Conservation (phyloP, 352 stramenopile genomes). For the Phytophthora colocasiae region DNA sequence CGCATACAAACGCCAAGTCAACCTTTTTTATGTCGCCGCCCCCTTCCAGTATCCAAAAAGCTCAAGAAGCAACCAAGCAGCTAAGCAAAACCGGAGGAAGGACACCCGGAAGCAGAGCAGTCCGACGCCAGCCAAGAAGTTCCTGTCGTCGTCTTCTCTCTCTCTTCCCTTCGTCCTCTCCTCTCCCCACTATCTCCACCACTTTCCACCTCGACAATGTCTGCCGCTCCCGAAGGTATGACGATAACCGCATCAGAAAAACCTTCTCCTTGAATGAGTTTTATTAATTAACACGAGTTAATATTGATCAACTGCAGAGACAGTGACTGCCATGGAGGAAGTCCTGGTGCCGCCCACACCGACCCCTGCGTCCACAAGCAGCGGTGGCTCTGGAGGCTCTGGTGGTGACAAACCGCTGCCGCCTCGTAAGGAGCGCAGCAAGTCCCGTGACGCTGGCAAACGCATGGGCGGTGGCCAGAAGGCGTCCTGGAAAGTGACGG, state of each 20-base stretch:
- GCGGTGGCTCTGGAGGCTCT: conserved; percentile 20
- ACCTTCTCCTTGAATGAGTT: not conserved
- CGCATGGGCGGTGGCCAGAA: conserved; percentile 90
- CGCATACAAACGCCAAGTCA: conserved; percentile 20
- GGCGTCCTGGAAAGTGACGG: conserved; percentile 82
- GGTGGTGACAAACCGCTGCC: conserved; percentile 62
- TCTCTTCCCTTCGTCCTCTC: conserved; percentile 23
- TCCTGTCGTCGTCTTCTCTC: conserved; percentile 10
- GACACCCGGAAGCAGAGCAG: conserved; percentile 30
- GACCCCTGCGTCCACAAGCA: conserved; percentile 5
- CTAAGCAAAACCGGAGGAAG: conserved; percentile 14
- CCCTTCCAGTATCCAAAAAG: conserved; percentile 21
- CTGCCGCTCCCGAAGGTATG: conserved; percentile 35
- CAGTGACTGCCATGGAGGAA: conserved; percentile 32
- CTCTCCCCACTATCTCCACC: conserved; percentile 1
- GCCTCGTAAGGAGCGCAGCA: conserved; percentile 81
- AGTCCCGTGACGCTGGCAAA: conserved; percentile 87
- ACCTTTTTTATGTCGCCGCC: conserved; percentile 18
- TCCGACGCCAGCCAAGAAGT: conserved; percentile 19
- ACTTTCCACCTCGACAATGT: conserved; percentile 29
- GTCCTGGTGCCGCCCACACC: conserved; percentile 17
- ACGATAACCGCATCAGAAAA: not conserved
- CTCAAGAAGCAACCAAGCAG: conserved; percentile 20
- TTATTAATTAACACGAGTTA: too few relatives aligned
- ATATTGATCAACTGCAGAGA: conserved; percentile 12